Evolutionary conservation across 2,329 filamentous ascomycete genomes (phyloP).

Genomic region (Plenodomus biglobosus): DNA sequence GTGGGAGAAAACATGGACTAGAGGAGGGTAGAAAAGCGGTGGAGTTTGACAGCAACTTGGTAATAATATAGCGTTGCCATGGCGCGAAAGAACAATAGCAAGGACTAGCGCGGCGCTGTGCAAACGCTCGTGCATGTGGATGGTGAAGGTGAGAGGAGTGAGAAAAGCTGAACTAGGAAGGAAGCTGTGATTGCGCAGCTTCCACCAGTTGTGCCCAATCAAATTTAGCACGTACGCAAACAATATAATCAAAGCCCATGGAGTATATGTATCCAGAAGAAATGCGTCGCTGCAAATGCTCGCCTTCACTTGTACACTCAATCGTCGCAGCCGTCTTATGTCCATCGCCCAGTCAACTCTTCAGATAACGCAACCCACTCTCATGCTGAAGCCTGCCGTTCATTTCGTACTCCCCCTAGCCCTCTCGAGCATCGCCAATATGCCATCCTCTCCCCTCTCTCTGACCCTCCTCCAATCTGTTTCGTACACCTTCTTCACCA

Average conservation of each 20-base stretch:
- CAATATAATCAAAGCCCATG: not conserved
- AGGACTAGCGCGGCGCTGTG: constrained; percentile 5
- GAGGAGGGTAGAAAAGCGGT: not conserved
- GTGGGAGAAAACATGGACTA: not conserved
- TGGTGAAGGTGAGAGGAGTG: not conserved
- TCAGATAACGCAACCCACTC: not conserved
- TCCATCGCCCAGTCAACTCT: not conserved
- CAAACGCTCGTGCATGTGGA: constrained; percentile 1
- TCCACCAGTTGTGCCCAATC: not conserved
- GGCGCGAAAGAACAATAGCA: constrained; percentile 9
- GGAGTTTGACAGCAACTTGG: constrained; percentile 4
- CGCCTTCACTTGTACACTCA: not conserved
- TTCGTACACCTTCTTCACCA: constrained; percentile 48
- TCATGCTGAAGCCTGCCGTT: not conserved
- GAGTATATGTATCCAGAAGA: constrained; percentile 15
- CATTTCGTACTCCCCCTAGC: constrained; percentile 34
- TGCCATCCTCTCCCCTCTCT: constrained; percentile 47
- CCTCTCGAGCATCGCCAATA: constrained; percentile 39
- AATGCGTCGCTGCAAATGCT: constrained; percentile 20
- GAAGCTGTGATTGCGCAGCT: not conserved
- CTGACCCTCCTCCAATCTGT: constrained; percentile 50
- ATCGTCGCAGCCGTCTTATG: not conserved
- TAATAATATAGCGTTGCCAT: constrained; percentile 3
- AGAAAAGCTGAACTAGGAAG: not conserved
- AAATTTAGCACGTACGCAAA: not conserved